Conservation (phyloP, 2,329 filamentous ascomycete species). For the Ophiocordyceps camponoti-floridani region DNA sequence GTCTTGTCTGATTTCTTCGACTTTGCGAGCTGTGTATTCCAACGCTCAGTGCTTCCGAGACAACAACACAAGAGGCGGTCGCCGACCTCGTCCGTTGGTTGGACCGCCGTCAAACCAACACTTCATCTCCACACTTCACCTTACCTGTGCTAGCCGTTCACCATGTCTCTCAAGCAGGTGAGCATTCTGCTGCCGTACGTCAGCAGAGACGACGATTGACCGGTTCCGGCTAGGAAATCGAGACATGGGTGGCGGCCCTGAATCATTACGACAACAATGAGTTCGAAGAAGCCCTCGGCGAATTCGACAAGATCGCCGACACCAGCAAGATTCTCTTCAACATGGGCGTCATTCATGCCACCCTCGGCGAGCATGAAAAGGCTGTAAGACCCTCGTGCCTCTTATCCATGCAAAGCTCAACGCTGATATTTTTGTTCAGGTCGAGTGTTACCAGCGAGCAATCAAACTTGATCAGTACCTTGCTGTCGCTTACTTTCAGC, state of each 20-base stretch:
- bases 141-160: conserved; percentile 3
- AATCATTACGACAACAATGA: conserved; percentile 92
- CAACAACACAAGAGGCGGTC: neutral
- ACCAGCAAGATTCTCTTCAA: conserved; percentile 99
- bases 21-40: neutral
- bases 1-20: neutral
- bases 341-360: conserved; percentile 93
- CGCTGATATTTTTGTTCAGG: conserved; percentile 28
- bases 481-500: conserved; percentile 94
- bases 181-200: conserved; percentile 3
- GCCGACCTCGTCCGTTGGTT: neutral
- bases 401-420: neutral
- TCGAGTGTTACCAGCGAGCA: conserved; percentile 86
- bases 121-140: neutral
- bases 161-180: conserved; percentile 46
- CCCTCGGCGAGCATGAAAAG: conserved; percentile 85
- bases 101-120: neutral
- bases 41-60: neutral
- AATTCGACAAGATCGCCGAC: conserved; percentile 77
- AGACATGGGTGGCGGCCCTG: conserved; percentile 90
- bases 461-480: conserved; percentile 86
- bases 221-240: conserved; percentile 58
- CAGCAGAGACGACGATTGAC: neutral
- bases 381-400: conserved; percentile 44
- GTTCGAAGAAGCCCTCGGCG: conserved; percentile 71